Conservation (phyloP, 108 stramenopile genomes). For the Aurantiochytrium sp. region DNA sequence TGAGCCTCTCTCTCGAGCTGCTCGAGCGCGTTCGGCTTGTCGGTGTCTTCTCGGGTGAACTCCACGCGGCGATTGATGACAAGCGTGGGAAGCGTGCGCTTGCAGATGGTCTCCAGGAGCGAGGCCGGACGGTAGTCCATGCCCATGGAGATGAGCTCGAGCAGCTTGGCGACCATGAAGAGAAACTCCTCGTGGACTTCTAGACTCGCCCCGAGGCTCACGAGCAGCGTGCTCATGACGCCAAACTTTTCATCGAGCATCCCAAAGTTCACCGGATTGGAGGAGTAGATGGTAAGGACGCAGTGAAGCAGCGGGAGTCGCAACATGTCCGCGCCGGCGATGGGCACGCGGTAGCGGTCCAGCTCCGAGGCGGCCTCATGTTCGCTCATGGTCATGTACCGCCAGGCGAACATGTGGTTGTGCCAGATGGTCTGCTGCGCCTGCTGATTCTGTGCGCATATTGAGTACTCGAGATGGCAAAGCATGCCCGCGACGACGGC, state of each 20-base stretch:
- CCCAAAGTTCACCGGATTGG: constrained; percentile 27
- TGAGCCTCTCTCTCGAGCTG: background rate
- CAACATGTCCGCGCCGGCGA: background rate
- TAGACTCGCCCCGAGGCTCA: background rate
- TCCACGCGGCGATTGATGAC: background rate
- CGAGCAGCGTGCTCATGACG: constrained; percentile 10
- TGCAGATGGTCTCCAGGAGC: background rate
- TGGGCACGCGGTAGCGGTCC: background rate
- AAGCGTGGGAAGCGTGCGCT: background rate
- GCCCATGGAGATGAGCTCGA: constrained; percentile 20
- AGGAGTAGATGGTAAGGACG: constrained; percentile 3
- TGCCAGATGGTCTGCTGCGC: background rate
- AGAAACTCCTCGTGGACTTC: background rate
- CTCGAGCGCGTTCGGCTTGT: background rate
- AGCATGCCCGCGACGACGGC: constrained; percentile 10
- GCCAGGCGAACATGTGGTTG: background rate
- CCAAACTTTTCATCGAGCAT: constrained; percentile 29
- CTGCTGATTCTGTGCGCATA: background rate
- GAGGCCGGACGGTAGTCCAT: constrained; percentile 24
- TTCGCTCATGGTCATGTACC: background rate
- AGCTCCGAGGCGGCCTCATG: background rate
- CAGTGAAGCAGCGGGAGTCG: background rate
- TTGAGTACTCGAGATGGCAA: background rate
- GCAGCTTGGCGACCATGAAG: constrained; percentile 21
- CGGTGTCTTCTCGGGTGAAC: background rate